Percentiles rank a stretch among this genome's conserved stretches.
phyloP scores from a whole-genome alignment of 805 yeast species.

The Ogataea allantospora region DNA sequence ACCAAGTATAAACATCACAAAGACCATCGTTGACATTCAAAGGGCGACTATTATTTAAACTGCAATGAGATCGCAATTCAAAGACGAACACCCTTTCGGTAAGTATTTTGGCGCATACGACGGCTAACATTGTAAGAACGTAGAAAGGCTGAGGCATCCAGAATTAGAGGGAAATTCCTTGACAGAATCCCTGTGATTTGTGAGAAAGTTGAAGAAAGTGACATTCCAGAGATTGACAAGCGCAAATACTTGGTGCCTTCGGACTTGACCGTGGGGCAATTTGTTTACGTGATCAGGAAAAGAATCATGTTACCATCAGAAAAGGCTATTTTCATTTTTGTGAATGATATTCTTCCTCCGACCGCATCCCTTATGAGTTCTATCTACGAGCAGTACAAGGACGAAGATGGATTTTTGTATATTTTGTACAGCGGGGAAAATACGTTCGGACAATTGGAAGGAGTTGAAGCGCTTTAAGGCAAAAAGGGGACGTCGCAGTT shows the following conservation, averaged over 20 bases:
- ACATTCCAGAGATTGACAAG: constrained; percentile 94
- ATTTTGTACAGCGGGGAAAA: constrained; percentile 96
- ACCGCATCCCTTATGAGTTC: constrained; percentile 96
- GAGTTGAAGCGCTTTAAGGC: constrained; percentile 24
- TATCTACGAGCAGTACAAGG: constrained; percentile 94
- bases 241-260: constrained; percentile 95
- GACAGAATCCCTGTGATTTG: constrained; percentile 97
- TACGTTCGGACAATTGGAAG: constrained; percentile 70
- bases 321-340: constrained; percentile 96
- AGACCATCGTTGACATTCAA: constrained; percentile 1
- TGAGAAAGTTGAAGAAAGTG: constrained; percentile 95
- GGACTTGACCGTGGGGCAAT: constrained; percentile 95
- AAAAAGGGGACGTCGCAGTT: constrained; percentile 6
- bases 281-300: constrained; percentile 95
- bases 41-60: constrained; percentile 3
- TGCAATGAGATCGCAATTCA: constrained; percentile 84
- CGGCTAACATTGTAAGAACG: constrained; percentile 46
- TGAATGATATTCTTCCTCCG: constrained; percentile 95
- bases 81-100: constrained; percentile 95
- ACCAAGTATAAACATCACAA: constrained; percentile 3
- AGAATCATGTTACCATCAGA: constrained; percentile 94
- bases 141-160: constrained; percentile 91
- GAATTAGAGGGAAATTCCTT: constrained; percentile 82
- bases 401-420: constrained; percentile 95
- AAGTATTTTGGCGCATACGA: constrained; percentile 33